phyloP scores from a whole-genome alignment of 352 stramenopile genomes.

The Phytophthora tentaculata region DNA sequence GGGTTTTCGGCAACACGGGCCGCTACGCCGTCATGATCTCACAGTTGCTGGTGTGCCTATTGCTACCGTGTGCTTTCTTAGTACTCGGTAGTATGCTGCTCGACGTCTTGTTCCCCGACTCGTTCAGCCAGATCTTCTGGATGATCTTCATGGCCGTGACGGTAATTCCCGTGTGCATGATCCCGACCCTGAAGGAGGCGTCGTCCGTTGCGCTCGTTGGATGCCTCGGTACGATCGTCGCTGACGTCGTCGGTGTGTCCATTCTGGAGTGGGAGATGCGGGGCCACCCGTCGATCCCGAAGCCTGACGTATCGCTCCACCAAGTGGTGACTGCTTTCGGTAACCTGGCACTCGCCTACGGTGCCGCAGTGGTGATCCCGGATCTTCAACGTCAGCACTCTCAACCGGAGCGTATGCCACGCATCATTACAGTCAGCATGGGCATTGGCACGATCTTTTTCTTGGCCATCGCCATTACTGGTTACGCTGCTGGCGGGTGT shows the following conservation, averaged over 20 bases:
- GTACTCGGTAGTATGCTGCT: constrained; percentile 57
- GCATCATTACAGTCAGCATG: constrained; percentile 49
- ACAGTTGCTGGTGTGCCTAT: constrained; percentile 51
- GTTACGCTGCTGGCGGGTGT: constrained; percentile 46
- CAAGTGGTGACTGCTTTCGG: constrained; percentile 40
- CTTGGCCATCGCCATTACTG: constrained; percentile 44
- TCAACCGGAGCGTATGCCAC: constrained; percentile 52
- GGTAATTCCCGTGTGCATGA: constrained; percentile 40
- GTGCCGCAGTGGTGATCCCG: constrained; percentile 36
- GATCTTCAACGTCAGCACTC: constrained; percentile 51
- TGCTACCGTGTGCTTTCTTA: constrained; percentile 58
- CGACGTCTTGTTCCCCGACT: constrained; percentile 54
- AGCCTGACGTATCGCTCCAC: constrained; percentile 35
- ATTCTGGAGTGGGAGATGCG: constrained; percentile 43
- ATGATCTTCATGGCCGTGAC: constrained; percentile 48
- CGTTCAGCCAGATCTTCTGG: constrained; percentile 50
- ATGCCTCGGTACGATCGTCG: constrained; percentile 40
- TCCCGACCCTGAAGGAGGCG: constrained; percentile 41
- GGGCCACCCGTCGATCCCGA: constrained; percentile 37
- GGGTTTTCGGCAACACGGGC: constrained; percentile 45
- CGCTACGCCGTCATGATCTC: constrained; percentile 52
- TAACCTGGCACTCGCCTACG: constrained; percentile 41
- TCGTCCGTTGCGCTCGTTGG: constrained; percentile 31
- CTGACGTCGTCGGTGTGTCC: constrained; percentile 37
- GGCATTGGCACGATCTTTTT: constrained; percentile 44